phyloP scores from a whole-genome alignment of 202 grass and related monocot species.

The Musa balbisiana region DNA sequence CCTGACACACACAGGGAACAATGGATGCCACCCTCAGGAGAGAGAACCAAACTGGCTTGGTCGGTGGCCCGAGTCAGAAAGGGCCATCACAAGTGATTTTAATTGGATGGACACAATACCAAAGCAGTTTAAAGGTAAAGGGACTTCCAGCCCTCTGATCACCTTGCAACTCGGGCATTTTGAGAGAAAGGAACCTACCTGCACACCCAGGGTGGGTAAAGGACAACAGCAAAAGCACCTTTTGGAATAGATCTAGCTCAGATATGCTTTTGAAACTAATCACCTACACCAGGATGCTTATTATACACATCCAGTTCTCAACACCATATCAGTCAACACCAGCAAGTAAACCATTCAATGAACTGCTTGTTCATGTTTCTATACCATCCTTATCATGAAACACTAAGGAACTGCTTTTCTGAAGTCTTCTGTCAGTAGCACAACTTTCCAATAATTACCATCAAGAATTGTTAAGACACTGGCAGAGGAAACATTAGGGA shows the following conservation, averaged over 20 bases:
- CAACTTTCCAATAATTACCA: background rate
- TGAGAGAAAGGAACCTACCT: slow-evolving; percentile 1
- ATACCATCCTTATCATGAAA: too few species aligned
- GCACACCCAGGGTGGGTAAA: background rate
- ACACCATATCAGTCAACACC: background rate
- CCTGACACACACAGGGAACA: background rate
- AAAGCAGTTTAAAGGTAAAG: background rate
- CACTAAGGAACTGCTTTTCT: background rate
- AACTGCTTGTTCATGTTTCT: too few species aligned
- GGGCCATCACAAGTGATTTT: background rate
- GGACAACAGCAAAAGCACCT: background rate
- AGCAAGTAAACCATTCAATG: background rate
- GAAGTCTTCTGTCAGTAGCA: background rate
- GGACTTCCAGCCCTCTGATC: background rate
- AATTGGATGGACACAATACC: background rate
- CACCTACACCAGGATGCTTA: background rate
- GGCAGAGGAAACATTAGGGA: too few species aligned
- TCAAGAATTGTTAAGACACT: background rate
- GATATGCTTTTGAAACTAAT: background rate
- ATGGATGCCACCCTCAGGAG: background rate
- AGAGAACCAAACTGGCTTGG: background rate
- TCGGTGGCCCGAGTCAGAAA: background rate
- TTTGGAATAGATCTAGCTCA: background rate
- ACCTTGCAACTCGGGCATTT: background rate
- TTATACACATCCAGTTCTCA: background rate